phyloP scores from a whole-genome alignment of 2,329 filamentous ascomycete genomes.

The Ophiosphaerella narmari region DNA sequence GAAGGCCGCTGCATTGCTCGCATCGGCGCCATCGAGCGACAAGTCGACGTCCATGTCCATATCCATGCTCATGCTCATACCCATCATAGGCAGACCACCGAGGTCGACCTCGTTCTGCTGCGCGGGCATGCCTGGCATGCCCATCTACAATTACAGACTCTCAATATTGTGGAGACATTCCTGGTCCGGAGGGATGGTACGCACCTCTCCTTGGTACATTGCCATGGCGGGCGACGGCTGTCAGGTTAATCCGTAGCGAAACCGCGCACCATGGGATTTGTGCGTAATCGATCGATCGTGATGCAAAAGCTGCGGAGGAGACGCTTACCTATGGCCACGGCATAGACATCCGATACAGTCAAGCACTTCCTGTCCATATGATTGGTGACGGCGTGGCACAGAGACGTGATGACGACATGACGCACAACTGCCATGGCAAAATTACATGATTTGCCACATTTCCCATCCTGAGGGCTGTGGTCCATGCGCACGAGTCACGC shows the following conservation, averaged over 20 bases:
- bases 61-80: conserved; percentile 43
- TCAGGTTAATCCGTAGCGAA: neutral
- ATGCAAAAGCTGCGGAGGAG: neutral
- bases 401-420: neutral
- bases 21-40: conserved; percentile 30
- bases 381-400: neutral
- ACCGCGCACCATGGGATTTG: conserved; percentile 12
- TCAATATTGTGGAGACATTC: conserved; percentile 20
- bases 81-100: conserved; percentile 49
- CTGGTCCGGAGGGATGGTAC: conserved; percentile 11
- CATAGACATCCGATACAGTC: neutral
- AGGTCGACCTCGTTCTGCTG: conserved; percentile 30
- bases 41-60: conserved; percentile 51
- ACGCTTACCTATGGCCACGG: neutral
- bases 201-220: conserved; percentile 43
- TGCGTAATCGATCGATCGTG: neutral
- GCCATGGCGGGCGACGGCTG: conserved; percentile 29
- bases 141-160: conserved; percentile 35
- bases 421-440: neutral
- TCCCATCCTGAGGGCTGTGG: neutral
- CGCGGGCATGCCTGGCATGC: conserved; percentile 28
- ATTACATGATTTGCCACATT: neutral
- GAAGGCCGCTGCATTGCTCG: conserved; percentile 21
- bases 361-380: neutral
- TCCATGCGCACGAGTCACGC: neutral